Conservation (phyloP, 2,329 filamentous ascomycete genomes). For the Diaporthe amygdali region DNA sequence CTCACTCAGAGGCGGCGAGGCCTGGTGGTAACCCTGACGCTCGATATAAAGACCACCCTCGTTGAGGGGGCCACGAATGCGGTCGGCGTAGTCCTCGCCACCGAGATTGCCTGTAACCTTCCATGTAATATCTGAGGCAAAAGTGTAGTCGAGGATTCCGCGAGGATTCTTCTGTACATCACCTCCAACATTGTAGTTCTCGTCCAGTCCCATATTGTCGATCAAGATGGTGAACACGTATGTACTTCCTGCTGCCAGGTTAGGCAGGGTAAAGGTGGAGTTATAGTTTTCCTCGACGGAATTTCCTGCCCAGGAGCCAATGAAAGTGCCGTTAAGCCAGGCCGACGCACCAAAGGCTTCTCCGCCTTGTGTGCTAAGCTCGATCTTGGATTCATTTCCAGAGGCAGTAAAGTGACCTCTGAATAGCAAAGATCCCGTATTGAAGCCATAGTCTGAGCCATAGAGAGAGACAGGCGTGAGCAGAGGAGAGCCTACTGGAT, state of each 20-base stretch:
- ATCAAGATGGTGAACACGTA: conserved; percentile 71
- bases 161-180: conserved; percentile 63
- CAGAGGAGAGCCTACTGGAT: conserved; percentile 63
- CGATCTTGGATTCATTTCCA: conserved; percentile 61
- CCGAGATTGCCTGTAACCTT: conserved; percentile 68
- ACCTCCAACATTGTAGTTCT: conserved; percentile 61
- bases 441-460: conserved; percentile 72
- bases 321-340: conserved; percentile 63
- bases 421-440: conserved; percentile 69
- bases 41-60: conserved; percentile 64
- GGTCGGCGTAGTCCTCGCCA: conserved; percentile 62
- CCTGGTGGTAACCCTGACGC: conserved; percentile 61
- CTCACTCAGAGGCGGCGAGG: conserved; percentile 46
- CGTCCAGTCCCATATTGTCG: conserved; percentile 72
- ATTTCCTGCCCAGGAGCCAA: conserved; percentile 67
- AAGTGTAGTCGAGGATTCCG: conserved; percentile 61
- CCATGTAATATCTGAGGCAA: conserved; percentile 59
- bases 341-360: conserved; percentile 67
- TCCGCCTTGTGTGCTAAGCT: conserved; percentile 65
- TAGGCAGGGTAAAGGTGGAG: conserved; percentile 58
- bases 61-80: conserved; percentile 63
- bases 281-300: conserved; percentile 53
- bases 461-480: conserved; percentile 70
- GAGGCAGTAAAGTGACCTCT: conserved; percentile 66
- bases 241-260: conserved; percentile 51